These are phyloP conservation scores for Chlamydomonas sphaeroides DNA, from an alignment of 139 green algal species.

Conservation along the genomic window DNA sequence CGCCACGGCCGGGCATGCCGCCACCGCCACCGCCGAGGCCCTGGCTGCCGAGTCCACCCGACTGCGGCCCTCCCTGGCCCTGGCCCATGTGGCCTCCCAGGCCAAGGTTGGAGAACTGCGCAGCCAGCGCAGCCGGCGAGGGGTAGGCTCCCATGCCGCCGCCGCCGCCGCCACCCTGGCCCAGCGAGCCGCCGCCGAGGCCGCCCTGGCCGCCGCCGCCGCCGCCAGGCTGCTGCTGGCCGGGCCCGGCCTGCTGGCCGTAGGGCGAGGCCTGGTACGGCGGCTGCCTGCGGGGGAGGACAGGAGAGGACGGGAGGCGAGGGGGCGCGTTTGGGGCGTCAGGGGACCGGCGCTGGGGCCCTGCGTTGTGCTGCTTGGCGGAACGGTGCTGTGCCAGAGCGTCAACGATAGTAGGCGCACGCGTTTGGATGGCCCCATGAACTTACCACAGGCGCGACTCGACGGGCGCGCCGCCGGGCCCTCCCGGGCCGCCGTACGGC, in stretches of 20 bases:
- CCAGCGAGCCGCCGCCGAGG: no score
- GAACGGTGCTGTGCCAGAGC: no score
- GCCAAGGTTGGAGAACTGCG: slow-evolving; percentile 32
- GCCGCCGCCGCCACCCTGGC: no score
- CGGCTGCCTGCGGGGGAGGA: neutral
- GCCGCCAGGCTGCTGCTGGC: neutral
- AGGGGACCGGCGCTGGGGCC: no score
- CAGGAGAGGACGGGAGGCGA: no score
- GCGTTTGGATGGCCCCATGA: no score
- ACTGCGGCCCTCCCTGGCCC: no score
- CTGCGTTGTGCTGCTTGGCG: no score
- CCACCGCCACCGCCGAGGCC: neutral
- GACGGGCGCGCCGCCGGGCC: neutral
- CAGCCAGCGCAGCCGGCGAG: slow-evolving; percentile 18
- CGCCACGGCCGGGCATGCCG: no score
- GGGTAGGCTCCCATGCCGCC: neutral
- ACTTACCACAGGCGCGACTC: slow-evolving; percentile 28
- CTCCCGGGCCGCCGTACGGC: neutral
- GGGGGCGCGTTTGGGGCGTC: no score
- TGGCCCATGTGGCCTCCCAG: neutral
- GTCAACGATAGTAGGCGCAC: no score
- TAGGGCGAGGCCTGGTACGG: neutral
- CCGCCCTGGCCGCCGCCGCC: no score
- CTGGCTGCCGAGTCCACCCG: neutral
- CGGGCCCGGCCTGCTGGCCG: neutral